Conservation (phyloP, 176 grass and related monocot species). For the Calamus simplicifolius region DNA sequence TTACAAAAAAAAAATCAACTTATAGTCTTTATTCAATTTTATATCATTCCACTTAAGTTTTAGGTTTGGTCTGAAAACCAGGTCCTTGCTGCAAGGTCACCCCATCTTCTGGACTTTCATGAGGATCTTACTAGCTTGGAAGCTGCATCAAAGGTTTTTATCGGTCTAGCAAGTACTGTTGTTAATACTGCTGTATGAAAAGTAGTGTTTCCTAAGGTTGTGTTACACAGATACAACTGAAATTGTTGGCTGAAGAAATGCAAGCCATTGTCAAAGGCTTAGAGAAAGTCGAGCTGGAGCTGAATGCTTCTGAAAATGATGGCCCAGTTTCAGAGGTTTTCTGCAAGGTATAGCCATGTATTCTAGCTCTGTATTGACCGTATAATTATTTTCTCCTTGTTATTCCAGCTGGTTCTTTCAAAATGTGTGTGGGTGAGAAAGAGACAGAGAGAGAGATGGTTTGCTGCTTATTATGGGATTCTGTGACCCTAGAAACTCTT, state of each 20-base stretch:
- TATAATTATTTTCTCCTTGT: neutral
- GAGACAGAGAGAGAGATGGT: too few relatives aligned
- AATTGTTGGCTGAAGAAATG: constrained; percentile 99
- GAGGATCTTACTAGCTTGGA: constrained; percentile 78
- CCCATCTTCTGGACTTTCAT: constrained; percentile 80
- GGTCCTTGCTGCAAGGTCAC: constrained; percentile 76
- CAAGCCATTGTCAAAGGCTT: constrained; percentile 90
- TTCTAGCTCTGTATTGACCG: neutral
- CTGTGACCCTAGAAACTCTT: too few relatives aligned
- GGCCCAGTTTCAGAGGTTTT: constrained; percentile 90
- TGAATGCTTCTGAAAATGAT: constrained; percentile 93
- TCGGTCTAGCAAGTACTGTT: constrained; percentile 15
- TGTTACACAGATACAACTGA: constrained; percentile 80
- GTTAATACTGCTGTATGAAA: constrained; percentile 16
- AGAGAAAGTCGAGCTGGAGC: constrained; percentile 77
- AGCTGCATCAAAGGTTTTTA: constrained; percentile 86
- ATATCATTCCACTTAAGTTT: neutral
- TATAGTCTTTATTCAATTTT: neutral
- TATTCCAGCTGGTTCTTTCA: too few relatives aligned
- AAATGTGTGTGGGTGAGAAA: too few relatives aligned
- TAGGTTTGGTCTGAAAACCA: constrained; percentile 10
- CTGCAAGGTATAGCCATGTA: constrained; percentile 34
- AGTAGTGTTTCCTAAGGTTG: constrained; percentile 14
- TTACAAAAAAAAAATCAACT: too few relatives aligned
- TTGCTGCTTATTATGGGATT: too few relatives aligned